These are phyloP conservation scores for Moniliella sp. DNA, from an alignment of 1,284 basidiomycete species.

Conservation along the genomic window DNA sequence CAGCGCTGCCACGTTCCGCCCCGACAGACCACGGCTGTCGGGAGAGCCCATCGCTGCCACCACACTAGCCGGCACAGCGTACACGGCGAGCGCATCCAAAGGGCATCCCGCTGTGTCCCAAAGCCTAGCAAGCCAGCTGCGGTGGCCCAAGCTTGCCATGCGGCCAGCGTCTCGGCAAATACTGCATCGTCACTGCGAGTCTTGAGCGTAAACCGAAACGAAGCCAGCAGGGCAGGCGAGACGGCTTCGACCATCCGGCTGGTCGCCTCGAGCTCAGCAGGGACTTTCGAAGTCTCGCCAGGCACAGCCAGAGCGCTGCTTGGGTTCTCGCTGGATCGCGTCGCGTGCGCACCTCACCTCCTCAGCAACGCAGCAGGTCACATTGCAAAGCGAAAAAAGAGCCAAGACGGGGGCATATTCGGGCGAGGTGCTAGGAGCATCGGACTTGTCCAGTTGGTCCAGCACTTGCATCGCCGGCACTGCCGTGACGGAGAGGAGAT, in stretches of 20 bases:
- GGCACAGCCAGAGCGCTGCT: too few relatives aligned
- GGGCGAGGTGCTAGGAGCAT: constrained; percentile 73
- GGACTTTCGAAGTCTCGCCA: too few relatives aligned
- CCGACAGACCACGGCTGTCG: constrained; percentile 41
- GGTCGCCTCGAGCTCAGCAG: constrained; percentile 1
- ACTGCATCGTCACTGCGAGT: constrained; percentile 70
- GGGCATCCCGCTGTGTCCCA: constrained; percentile 68
- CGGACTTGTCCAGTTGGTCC: constrained; percentile 44
- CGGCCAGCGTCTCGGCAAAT: constrained; percentile 59
- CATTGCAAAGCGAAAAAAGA: constrained; percentile 62
- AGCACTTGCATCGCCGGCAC: constrained; percentile 20
- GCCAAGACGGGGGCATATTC: constrained; percentile 75
- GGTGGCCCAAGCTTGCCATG: constrained; percentile 62
- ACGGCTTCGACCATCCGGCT: constrained; percentile 2
- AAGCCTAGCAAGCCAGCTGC: constrained; percentile 71
- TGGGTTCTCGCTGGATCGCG: constrained; percentile 38
- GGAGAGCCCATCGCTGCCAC: constrained; percentile 55
- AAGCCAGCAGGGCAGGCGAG: constrained; percentile 32
- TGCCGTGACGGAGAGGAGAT: background rate
- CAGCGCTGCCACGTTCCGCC: background rate
- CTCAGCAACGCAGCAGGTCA: constrained; percentile 65
- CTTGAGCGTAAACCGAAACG: constrained; percentile 58
- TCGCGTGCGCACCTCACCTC: constrained; percentile 51
- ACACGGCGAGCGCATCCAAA: constrained; percentile 65
- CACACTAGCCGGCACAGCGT: constrained; percentile 65